phyloP scores from a whole-genome alignment of 169 alveolate species.

The Plasmodium chabaudi region DNA sequence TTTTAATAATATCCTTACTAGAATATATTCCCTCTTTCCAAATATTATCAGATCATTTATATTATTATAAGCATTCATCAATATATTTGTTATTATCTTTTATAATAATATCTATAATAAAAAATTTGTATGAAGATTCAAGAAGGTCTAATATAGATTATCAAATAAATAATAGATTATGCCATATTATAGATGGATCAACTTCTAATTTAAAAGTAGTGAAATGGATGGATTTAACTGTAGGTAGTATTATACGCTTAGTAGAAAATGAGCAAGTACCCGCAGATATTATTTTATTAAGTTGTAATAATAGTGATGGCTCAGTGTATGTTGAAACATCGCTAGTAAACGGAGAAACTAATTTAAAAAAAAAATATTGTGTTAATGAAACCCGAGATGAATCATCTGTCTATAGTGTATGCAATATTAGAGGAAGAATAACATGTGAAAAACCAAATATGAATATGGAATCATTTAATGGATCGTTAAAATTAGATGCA shows the following conservation, averaged over 20 bases:
- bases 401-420: slow-evolving; percentile 81
- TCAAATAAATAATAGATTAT: slow-evolving; percentile 80
- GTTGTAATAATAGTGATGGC: slow-evolving; percentile 85
- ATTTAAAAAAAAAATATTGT: slow-evolving; percentile 82
- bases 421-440: slow-evolving; percentile 82
- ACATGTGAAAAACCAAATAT: slow-evolving; percentile 85
- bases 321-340: slow-evolving; percentile 83
- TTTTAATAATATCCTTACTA: slow-evolving; percentile 63
- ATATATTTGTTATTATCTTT: slow-evolving; percentile 76
- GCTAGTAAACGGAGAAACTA: slow-evolving; percentile 81
- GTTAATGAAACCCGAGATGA: slow-evolving; percentile 83
- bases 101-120: slow-evolving; percentile 78
- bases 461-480: slow-evolving; percentile 83
- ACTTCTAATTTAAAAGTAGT: slow-evolving; percentile 78
- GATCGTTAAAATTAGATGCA: slow-evolving; percentile 83
- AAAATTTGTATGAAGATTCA: slow-evolving; percentile 77
- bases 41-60: slow-evolving; percentile 67
- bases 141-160: slow-evolving; percentile 80
- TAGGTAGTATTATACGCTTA: slow-evolving; percentile 85
- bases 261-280: slow-evolving; percentile 86
- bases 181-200: slow-evolving; percentile 79
- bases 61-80: slow-evolving; percentile 44
- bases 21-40: slow-evolving; percentile 77
- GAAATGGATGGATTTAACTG: slow-evolving; percentile 79
- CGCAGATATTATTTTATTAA: slow-evolving; percentile 82